phyloP scores from a whole-genome alignment of 2,329 filamentous ascomycete species.

The Macrophomina pseudophaseolina region DNA sequence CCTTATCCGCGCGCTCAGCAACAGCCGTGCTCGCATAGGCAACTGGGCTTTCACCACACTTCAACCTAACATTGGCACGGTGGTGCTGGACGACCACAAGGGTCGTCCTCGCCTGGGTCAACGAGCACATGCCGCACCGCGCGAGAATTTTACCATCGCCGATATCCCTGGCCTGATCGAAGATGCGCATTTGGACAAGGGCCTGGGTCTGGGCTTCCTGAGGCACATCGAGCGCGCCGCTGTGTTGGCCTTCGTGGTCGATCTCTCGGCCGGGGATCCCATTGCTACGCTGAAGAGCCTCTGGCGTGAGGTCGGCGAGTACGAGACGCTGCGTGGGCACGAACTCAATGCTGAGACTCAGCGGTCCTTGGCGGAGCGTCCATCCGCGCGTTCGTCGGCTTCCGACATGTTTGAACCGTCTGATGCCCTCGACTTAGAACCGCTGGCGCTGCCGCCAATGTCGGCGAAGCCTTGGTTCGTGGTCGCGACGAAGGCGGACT shows the following conservation, averaged over 20 bases:
- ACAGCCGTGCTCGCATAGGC: conserved; percentile 86
- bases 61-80: conserved; percentile 92
- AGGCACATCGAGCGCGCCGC: conserved; percentile 93
- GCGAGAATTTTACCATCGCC: conserved; percentile 87
- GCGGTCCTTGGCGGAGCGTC: conserved; percentile 55
- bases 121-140: conserved; percentile 52
- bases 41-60: conserved; percentile 97
- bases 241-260: conserved; percentile 91
- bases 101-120: conserved; percentile 68
- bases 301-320: conserved; percentile 89
- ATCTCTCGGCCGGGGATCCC: conserved; percentile 79
- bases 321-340: conserved; percentile 79
- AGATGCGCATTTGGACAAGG: conserved; percentile 88
- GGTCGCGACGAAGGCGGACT: conserved; percentile 89
- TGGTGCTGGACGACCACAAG: conserved; percentile 85
- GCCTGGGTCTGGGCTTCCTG: conserved; percentile 88
- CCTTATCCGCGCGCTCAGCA: conserved; percentile 82
- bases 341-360: conserved; percentile 70
- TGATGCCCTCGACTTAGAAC: conserved; percentile 32
- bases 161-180: conserved; percentile 95
- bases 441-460: conserved; percentile 68
- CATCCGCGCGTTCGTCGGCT: background rate
- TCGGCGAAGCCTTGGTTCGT: conserved; percentile 97
- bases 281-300: conserved; percentile 78
- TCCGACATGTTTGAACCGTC: conserved; percentile 32